A percentile compares a stretch with the other conserved stretches of the same genome.
phyloP scores from a whole-genome alignment of 176 grass and related monocot genomes.

The Carex parvula region DNA sequence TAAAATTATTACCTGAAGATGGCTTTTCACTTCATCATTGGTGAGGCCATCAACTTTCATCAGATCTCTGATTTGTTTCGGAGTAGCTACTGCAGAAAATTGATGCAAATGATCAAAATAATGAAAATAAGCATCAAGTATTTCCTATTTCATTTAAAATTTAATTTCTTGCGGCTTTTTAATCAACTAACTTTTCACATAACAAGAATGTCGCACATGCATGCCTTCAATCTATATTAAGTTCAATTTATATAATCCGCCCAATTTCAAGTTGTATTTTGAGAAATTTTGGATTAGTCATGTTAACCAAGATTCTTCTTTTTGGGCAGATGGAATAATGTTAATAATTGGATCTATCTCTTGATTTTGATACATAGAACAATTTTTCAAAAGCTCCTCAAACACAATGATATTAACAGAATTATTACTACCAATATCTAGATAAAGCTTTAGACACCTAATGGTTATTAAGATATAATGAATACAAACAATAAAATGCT shows the following conservation, averaged over 20 bases:
- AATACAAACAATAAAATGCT: not conserved
- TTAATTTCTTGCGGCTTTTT: not conserved
- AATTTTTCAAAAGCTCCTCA: not conserved
- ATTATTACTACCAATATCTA: not conserved
- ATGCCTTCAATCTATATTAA: slow-evolving; percentile 1
- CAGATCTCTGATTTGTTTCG: slow-evolving; percentile 95
- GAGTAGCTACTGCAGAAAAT: slow-evolving; percentile 70
- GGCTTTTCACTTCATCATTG: slow-evolving; percentile 99
- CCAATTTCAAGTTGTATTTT: not conserved
- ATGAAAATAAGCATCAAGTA: not conserved
- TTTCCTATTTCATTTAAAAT: slow-evolving; percentile 17
- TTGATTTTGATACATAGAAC: slow-evolving; percentile 6
- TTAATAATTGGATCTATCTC: not conserved
- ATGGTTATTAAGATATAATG: not conserved
- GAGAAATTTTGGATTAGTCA: not conserved
- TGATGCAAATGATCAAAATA: not conserved
- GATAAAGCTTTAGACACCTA: not conserved
- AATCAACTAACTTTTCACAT: not conserved
- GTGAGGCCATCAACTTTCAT: slow-evolving; percentile 98
- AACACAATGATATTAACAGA: not conserved
- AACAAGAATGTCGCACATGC: not conserved
- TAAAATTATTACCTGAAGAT: slow-evolving; percentile 67
- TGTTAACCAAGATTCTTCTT: not conserved
- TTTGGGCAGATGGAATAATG: not conserved
- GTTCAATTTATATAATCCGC: not conserved